phyloP scores from a whole-genome alignment of 164 flowering plant species.

The Piper longum region DNA sequence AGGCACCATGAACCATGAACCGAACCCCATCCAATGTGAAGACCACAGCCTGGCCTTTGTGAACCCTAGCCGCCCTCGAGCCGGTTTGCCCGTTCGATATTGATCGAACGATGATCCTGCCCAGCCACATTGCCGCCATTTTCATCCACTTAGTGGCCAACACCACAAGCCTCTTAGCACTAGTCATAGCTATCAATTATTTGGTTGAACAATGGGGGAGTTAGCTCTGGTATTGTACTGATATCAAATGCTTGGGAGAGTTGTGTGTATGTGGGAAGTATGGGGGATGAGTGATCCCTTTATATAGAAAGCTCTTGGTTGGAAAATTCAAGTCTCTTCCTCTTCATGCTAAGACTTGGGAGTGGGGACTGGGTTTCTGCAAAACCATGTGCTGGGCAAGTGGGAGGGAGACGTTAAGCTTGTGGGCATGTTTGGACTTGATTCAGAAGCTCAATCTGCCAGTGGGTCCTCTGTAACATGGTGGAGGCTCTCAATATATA shows the following conservation, averaged over 20 bases:
- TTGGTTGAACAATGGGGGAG: too few relatives aligned
- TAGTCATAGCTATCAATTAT: conserved; percentile 2
- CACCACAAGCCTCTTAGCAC: conserved; percentile 5
- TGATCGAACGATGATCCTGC: not conserved
- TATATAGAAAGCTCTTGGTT: not conserved
- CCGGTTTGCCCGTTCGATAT: not conserved
- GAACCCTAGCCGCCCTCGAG: not conserved
- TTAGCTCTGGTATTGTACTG: too few relatives aligned
- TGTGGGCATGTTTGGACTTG: not conserved
- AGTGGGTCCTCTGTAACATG: not conserved
- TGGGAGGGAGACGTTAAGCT: not conserved
- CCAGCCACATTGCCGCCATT: conserved; percentile 1
- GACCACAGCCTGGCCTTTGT: conserved; percentile 12
- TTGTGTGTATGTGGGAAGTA: not conserved
- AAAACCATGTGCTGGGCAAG: not conserved
- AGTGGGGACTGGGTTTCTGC: not conserved
- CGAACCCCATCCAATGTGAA: conserved; percentile 7
- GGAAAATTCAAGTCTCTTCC: not conserved
- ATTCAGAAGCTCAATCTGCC: not conserved
- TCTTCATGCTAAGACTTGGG: not conserved
- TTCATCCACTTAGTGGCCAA: conserved; percentile 9
- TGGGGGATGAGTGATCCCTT: not conserved
- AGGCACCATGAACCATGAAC: conserved; percentile 16
- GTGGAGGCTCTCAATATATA: too few relatives aligned
- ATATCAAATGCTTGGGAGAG: too few relatives aligned